phyloP scores from a whole-genome alignment of 83 land plant species.

The Thuja plicata region DNA sequence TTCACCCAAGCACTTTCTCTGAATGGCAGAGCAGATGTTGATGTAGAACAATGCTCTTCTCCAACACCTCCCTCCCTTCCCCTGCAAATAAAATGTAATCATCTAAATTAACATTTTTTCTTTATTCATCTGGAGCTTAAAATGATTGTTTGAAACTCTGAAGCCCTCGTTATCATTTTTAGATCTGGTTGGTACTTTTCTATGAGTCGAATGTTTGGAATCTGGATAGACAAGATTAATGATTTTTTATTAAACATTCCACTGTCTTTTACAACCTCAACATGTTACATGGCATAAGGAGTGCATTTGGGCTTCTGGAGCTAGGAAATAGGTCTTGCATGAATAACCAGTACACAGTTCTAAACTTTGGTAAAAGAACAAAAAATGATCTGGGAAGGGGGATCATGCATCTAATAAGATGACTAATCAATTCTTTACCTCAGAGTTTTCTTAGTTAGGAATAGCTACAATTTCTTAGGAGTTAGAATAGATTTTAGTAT shows the following conservation, averaged over 20 bases:
- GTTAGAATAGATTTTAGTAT: no score
- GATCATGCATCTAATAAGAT: no score
- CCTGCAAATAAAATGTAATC: neutral
- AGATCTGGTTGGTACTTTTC: neutral
- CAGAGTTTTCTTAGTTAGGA: no score
- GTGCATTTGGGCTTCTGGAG: neutral
- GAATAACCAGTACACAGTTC: neutral
- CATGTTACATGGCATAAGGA: neutral
- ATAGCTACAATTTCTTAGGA: no score
- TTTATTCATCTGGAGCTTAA: neutral
- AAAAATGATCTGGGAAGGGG: no score
- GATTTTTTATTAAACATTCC: neutral
- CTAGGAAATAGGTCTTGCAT: neutral
- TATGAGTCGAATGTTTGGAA: no score
- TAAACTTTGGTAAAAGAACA: no score
- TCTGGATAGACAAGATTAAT: neutral
- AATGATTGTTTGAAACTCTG: neutral
- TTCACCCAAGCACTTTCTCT: slow-evolving; percentile 30
- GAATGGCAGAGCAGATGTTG: neutral
- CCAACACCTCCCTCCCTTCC: neutral
- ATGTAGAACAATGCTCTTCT: neutral
- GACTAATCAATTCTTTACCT: no score
- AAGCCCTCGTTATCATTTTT: neutral
- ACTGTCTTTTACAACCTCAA: neutral
- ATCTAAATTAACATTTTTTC: neutral